Evolutionary conservation across 768 basidiomycete species (phyloP).

Genomic region (Auriscalpium vulgare): DNA sequence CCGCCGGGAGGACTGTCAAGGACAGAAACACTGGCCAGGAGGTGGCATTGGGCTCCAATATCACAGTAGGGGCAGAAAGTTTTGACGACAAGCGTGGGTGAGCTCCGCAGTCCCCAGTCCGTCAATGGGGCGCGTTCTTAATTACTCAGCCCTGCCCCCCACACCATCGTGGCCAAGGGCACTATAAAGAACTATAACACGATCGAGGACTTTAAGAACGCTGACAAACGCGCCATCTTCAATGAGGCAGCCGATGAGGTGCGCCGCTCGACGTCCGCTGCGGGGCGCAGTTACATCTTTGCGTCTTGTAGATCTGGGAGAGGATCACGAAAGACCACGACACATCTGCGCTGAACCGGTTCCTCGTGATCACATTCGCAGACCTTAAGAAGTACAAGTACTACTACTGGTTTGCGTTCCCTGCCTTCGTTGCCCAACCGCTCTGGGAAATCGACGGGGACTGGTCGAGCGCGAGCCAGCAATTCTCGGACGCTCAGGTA

Average conservation of each 20-base stretch:
- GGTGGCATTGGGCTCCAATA: constrained; percentile 62
- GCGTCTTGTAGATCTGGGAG: constrained; percentile 55
- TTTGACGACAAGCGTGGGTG: constrained; percentile 42
- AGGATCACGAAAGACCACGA: constrained; percentile 44
- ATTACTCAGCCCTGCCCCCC: constrained; percentile 32
- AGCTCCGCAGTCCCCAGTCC: constrained; percentile 20
- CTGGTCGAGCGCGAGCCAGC: constrained; percentile 43
- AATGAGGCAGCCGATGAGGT: constrained; percentile 65
- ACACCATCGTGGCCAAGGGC: constrained; percentile 50
- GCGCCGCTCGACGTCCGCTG: constrained; percentile 9
- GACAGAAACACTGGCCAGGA: constrained; percentile 74
- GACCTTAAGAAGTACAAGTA: constrained; percentile 98
- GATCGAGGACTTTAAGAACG: constrained; percentile 89
- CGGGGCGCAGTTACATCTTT: background rate
- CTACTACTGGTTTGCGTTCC: constrained; percentile 98
- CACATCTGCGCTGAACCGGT: constrained; percentile 55
- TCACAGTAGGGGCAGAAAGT: constrained; percentile 57
- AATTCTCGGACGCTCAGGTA: constrained; percentile 37
- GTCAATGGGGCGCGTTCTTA: background rate
- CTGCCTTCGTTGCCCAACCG: constrained; percentile 83
- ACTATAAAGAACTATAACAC: constrained; percentile 93
- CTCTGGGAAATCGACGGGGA: constrained; percentile 79
- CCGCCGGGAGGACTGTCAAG: constrained; percentile 58
- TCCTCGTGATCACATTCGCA: constrained; percentile 88
- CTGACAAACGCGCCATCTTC: constrained; percentile 85